Evolutionary conservation across 23 red algal species (phyloP), one percentile per base, ranked within the genome.

Genomic region (Chondrus crispus): DNA sequence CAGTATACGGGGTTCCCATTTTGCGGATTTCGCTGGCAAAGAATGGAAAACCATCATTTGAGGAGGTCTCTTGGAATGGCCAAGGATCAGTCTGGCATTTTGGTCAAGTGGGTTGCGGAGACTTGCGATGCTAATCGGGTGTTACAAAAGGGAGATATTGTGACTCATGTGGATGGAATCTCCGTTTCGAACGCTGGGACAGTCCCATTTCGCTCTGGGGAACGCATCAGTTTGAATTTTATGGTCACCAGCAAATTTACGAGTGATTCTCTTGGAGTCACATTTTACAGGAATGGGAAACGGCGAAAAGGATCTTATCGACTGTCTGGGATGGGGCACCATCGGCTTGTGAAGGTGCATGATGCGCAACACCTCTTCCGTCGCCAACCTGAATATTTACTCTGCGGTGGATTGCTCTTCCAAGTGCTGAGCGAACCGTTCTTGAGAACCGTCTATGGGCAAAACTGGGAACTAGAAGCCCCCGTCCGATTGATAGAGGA

Each of bases 361-460:
- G 96, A 95, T 42, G 91, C 78, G 36, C 48, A 89, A 35, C 85
- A 78, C 42, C n/a, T 20, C 10, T 44, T 42, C 26, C 54, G 85
- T 18, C 48, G 88, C 19, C 82, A 88, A 54, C 96, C 96, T 30
- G 94, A 96, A 46, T 98, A 98, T 77, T 49, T 98, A 18, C 62
- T 95, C 22, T 79, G 89, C 13, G 97, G 88, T 26, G 97, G 97
- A 24, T 60, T 98, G 35, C 90, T 98, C 10, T 98, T 98, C 84
- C 88, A 95, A 47, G 82, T 85, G n/a, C 81, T 98, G 58, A 91
- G 91, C 57, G 93, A 98, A 80, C 91, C 94, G 53, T 98, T 96
- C 81, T 88, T 98, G 33, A 68, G 89, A 37, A 74, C 85, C 74
- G 93, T 93, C 46, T 98, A 95, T 84, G 96, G 96, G 30, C 62